Conservation (phyloP, 805 yeast species). For the Babjeviella inositovora region DNA sequence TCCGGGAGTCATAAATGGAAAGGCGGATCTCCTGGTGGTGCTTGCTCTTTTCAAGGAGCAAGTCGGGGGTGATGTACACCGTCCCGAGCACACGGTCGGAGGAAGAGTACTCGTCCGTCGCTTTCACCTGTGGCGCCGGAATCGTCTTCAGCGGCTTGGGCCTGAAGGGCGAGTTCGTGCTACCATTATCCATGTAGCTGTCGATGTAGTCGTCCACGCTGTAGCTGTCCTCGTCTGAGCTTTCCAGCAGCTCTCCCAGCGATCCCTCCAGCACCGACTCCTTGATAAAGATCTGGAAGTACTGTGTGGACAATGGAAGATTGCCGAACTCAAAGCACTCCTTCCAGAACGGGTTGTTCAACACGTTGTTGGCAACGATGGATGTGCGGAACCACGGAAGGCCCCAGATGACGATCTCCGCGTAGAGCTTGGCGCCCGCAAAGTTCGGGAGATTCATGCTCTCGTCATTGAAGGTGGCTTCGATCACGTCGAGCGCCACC, state of each 20-base stretch:
- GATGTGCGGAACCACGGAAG: constrained; percentile 71
- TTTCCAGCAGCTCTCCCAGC: too few relatives aligned
- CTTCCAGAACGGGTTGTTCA: constrained; percentile 62
- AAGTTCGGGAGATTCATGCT: neutral
- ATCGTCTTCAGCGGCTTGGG: too few relatives aligned
- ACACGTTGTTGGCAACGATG: constrained; percentile 22
- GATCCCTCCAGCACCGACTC: too few relatives aligned
- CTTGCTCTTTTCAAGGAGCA: constrained; percentile 11
- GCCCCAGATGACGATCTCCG: constrained; percentile 61
- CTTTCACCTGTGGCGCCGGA: too few relatives aligned
- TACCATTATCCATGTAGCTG: too few relatives aligned
- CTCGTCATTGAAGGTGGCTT: constrained; percentile 32
- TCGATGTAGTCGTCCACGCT: too few relatives aligned
- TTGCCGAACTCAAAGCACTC: constrained; percentile 58
- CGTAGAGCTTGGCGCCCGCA: constrained; percentile 23
- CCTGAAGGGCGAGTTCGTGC: too few relatives aligned
- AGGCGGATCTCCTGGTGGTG: constrained; percentile 14
- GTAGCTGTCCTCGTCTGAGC: too few relatives aligned
- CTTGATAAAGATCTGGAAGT: constrained; percentile 31
- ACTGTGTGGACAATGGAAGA: constrained; percentile 36
- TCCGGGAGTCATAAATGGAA: constrained; percentile 22
- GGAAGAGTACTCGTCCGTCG: constrained; percentile 10
- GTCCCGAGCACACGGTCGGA: constrained; percentile 32
- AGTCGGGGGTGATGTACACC: constrained; percentile 35
- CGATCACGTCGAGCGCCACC: constrained; percentile 41